Percentiles rank a stretch among this genome's conserved stretches.
Evolutionary conservation across 148 eudicot genomes (phyloP).

Genomic region (Rhododendron ferrugineum): DNA sequence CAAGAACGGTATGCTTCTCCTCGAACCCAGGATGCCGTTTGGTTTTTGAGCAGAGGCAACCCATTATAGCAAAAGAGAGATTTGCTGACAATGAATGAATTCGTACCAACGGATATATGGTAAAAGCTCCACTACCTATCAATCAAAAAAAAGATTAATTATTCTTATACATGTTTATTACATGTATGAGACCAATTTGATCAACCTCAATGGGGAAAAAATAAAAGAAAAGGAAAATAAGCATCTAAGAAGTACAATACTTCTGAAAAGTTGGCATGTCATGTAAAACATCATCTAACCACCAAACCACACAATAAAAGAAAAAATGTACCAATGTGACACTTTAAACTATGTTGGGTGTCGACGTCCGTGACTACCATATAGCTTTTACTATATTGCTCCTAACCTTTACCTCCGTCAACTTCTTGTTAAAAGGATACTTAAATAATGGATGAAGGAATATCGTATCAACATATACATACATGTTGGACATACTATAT

Average conservation of each 20-base stretch:
- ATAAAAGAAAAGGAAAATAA: background rate
- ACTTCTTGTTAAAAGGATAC: too few relatives aligned
- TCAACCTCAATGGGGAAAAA: background rate
- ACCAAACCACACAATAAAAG: background rate
- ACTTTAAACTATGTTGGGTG: background rate
- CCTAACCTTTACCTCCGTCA: too few relatives aligned
- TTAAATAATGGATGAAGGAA: too few relatives aligned
- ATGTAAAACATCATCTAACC: background rate
- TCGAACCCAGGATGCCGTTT: conserved; percentile 65
- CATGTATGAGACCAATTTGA: background rate
- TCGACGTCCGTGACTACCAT: too few relatives aligned
- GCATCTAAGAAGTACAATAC: background rate
- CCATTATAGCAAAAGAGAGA: conserved; percentile 39
- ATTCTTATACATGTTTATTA: background rate
- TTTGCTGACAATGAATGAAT: background rate
- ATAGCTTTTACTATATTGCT: too few relatives aligned
- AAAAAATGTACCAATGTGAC: too few relatives aligned
- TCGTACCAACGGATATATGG: background rate
- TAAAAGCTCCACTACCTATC: background rate
- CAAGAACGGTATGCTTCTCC: conserved; percentile 56
- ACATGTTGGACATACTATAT: background rate
- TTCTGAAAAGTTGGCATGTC: background rate
- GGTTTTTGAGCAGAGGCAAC: conserved; percentile 63
- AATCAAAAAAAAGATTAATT: too few relatives aligned
- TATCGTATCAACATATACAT: background rate